A percentile compares a stretch with the other conserved stretches of the same genome.
These are phyloP conservation scores for Neostapfia colusana DNA, from an alignment of 176 grass and related monocot genomes.

Conservation along the genomic window DNA sequence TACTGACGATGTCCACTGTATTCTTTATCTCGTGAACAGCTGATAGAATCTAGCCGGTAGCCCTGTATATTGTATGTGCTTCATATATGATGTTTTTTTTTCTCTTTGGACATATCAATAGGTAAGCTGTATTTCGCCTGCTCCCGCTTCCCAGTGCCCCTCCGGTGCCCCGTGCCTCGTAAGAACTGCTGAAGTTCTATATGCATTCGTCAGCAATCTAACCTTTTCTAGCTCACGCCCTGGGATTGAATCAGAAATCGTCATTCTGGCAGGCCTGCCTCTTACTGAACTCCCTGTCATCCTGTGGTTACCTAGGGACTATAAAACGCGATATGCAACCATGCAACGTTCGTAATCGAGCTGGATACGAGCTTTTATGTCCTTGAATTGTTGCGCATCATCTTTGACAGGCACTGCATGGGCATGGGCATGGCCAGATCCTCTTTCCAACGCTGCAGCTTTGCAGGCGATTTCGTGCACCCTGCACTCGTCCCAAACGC, in stretches of 20 bases:
- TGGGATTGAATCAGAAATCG: neutral
- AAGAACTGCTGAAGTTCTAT: neutral
- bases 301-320: neutral
- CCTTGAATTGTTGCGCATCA: neutral
- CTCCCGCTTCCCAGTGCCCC: neutral
- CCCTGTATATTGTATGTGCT: constrained; percentile 71
- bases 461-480: constrained; percentile 44
- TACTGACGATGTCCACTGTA: constrained; percentile 57
- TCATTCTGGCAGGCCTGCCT: neutral
- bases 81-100: constrained; percentile 49
- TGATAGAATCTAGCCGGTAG: constrained; percentile 48
- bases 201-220: neutral
- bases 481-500: neutral
- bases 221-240: neutral
- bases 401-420: constrained; percentile 16
- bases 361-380: neutral
- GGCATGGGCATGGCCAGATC: neutral
- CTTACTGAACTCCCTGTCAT: neutral
- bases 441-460: constrained; percentile 11
- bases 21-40: constrained; percentile 64
- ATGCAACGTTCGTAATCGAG: neutral
- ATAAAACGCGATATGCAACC: neutral
- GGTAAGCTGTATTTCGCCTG: neutral
- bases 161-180: neutral
- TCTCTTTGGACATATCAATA: constrained; percentile 18